A percentile compares a stretch with the other conserved stretches of the same genome.
Evolutionary conservation across 1,284 basidiomycete genomes (phyloP).

Genomic region (Neolentinus lepideus): DNA sequence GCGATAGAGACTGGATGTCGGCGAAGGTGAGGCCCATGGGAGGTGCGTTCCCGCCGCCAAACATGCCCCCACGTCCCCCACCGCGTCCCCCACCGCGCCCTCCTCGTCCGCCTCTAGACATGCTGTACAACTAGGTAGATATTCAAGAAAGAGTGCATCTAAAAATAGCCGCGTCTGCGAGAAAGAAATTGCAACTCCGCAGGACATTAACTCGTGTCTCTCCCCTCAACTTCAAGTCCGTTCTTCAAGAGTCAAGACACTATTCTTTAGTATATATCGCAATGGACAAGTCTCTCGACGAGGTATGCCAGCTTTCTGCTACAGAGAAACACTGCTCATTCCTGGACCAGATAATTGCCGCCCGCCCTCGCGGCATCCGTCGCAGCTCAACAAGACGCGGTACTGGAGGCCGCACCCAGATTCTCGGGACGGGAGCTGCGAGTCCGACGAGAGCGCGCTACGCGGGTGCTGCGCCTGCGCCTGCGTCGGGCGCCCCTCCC

Average conservation of each 20-base stretch:
- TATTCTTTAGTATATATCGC: constrained; percentile 14
- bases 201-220: not conserved
- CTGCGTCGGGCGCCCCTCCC: constrained; percentile 25
- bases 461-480: constrained; percentile 20
- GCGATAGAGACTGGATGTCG: constrained; percentile 66
- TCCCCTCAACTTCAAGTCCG: not conserved
- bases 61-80: constrained; percentile 46
- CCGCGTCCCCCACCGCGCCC: constrained; percentile 42
- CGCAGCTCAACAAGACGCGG: constrained; percentile 37
- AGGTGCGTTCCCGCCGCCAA: constrained; percentile 36
- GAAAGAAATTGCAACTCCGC: constrained; percentile 2
- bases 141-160: not conserved
- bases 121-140: constrained; percentile 17
- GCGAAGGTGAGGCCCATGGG: constrained; percentile 77
- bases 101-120: constrained; percentile 62
- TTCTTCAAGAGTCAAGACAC: constrained; percentile 7
- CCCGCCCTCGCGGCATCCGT: constrained; percentile 38
- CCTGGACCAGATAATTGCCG: constrained; percentile 61
- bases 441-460: constrained; percentile 47
- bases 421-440: constrained; percentile 45
- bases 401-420: constrained; percentile 33
- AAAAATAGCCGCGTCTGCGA: not conserved
- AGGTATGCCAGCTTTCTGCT: constrained; percentile 42
- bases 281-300: constrained; percentile 89
- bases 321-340: constrained; percentile 9